Percentiles rank a stretch among this genome's conserved stretches.
These are phyloP conservation scores for Epichloe hybrida DNA, from an alignment of 2,329 filamentous ascomycete species.

Conservation along the genomic window DNA sequence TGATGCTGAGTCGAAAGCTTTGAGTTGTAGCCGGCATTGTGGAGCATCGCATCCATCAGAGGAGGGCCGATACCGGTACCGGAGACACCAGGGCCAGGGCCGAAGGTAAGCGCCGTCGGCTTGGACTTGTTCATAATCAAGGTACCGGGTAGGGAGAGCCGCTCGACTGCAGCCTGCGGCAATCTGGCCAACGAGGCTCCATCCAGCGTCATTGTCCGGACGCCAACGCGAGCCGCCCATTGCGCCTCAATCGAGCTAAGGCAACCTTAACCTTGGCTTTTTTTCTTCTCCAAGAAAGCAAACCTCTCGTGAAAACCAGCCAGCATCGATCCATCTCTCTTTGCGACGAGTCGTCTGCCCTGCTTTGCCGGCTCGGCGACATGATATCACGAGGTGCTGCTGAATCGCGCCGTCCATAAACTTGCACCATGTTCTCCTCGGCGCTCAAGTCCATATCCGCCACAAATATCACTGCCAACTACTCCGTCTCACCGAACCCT, in stretches of 20 bases:
- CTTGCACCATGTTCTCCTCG: slow-evolving; percentile 66
- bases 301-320: not conserved
- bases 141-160: slow-evolving; percentile 1
- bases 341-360: not conserved
- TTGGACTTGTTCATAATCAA: not conserved
- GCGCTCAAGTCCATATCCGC: slow-evolving; percentile 87
- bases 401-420: slow-evolving; percentile 8
- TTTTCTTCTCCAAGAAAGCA: not conserved
- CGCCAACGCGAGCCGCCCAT: not conserved
- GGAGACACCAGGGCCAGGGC: slow-evolving; percentile 4
- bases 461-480: slow-evolving; percentile 84
- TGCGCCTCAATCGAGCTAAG: too few species aligned
- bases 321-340: not conserved
- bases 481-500: slow-evolving; percentile 62
- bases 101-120: slow-evolving; percentile 2
- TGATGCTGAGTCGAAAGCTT: not conserved
- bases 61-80: slow-evolving; percentile 2
- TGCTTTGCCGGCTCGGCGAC: slow-evolving; percentile 7
- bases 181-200: not conserved
- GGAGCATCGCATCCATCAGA: too few species aligned
- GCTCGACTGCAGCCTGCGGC: too few species aligned
- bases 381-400: slow-evolving; percentile 14
- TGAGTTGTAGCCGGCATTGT: not conserved
- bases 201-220: not conserved
- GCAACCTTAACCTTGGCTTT: not conserved